These are phyloP conservation scores for Primulina huaijiensis DNA, from an alignment of 257 asterid species.

Conservation along the genomic window DNA sequence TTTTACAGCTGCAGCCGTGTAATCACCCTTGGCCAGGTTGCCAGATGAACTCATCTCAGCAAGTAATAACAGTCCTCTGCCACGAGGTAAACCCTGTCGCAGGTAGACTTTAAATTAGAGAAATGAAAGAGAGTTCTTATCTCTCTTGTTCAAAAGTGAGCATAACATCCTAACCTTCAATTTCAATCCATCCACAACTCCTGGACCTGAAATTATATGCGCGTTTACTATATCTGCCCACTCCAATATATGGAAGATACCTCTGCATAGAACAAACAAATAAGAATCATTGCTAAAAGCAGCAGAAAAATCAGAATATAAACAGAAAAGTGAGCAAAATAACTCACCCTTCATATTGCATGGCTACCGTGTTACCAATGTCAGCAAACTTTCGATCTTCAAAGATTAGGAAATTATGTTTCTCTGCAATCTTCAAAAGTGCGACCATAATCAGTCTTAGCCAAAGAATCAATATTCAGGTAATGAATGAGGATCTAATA, in stretches of 20 bases:
- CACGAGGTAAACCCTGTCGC: constrained; percentile 71
- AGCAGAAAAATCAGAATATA: constrained; percentile 1
- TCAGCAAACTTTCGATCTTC: constrained; percentile 98
- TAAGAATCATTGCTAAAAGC: constrained; percentile 24
- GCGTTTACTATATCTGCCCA: constrained; percentile 98
- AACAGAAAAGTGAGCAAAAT: constrained; percentile 21
- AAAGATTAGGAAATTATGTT: constrained; percentile 79
- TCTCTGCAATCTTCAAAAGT: constrained; percentile 75
- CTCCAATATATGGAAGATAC: constrained; percentile 75
- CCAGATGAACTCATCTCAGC: constrained; percentile 99
- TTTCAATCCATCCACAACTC: constrained; percentile 92
- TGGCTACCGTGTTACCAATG: constrained; percentile 96
- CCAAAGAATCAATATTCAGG: constrained; percentile 9
- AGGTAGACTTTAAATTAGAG: constrained; percentile 22
- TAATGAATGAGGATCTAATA: not conserved
- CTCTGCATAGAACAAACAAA: constrained; percentile 49
- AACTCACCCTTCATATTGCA: constrained; percentile 93
- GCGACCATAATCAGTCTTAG: constrained; percentile 26
- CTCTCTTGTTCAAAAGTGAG: not conserved
- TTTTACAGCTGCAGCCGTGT: constrained; percentile 90
- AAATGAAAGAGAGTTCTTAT: constrained; percentile 2
- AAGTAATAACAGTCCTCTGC: constrained; percentile 82
- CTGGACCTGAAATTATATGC: constrained; percentile 96
- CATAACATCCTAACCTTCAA: constrained; percentile 51
- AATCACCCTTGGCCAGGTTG: constrained; percentile 85